A percentile compares a stretch with the other conserved stretches of the same genome.
These are phyloP conservation scores for Boletus reticuloceps DNA, from an alignment of 768 basidiomycete genomes.

Conservation along the genomic window DNA sequence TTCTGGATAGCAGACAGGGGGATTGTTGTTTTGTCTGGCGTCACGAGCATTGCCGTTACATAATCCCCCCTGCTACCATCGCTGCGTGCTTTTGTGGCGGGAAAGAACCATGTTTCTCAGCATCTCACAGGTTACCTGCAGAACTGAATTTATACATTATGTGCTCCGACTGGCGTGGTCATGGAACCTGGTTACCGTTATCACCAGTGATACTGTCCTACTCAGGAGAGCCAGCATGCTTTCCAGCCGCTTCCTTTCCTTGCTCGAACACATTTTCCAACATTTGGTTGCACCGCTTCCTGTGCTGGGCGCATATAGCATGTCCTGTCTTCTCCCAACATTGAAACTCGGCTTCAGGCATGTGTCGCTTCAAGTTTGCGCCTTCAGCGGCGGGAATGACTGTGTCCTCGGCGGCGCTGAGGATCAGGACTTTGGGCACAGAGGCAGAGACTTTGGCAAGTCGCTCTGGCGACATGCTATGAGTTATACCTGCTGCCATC, in stretches of 20 bases:
- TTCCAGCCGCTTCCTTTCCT: slow-evolving; percentile 30
- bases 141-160: too few species aligned
- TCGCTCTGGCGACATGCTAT: slow-evolving; percentile 50
- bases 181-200: too few species aligned
- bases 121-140: too few species aligned
- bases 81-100: too few species aligned
- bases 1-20: too few species aligned
- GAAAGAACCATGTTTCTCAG: too few species aligned
- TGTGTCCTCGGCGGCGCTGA: slow-evolving; percentile 69
- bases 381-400: slow-evolving; percentile 55
- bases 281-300: slow-evolving; percentile 49
- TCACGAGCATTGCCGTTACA: too few species aligned
- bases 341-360: slow-evolving; percentile 58
- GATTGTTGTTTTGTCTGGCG: too few species aligned
- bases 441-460: slow-evolving; percentile 47
- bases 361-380: slow-evolving; percentile 47
- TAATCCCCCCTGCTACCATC: too few species aligned
- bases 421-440: slow-evolving; percentile 62
- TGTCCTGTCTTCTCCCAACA: slow-evolving; percentile 66
- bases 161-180: too few species aligned
- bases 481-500: slow-evolving; percentile 65
- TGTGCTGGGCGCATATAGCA: slow-evolving; percentile 51
- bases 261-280: slow-evolving; percentile 57
- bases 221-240: background rate
- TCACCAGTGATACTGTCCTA: background rate